Conservation (phyloP, 2,329 filamentous ascomycete genomes). For the Incumbomyces lentus region DNA sequence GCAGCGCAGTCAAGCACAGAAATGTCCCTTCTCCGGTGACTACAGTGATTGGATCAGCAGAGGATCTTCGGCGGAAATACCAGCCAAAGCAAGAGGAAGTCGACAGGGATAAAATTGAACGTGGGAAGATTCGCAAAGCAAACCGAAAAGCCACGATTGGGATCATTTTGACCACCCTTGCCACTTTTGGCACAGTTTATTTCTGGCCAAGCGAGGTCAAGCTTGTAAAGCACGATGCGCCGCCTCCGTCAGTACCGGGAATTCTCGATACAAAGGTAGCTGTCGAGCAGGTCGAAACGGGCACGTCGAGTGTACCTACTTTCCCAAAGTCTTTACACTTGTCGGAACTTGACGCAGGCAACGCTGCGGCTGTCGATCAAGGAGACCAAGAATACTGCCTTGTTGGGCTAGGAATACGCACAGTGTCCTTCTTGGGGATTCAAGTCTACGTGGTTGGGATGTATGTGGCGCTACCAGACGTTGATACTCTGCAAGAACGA, state of each 20-base stretch:
- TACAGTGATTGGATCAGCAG: slow-evolving; percentile 12
- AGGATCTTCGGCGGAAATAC: slow-evolving; percentile 16
- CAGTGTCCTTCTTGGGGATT: slow-evolving; percentile 79
- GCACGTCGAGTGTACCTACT: slow-evolving; percentile 65
- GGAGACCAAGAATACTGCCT: slow-evolving; percentile 67
- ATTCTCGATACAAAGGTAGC: slow-evolving; percentile 40
- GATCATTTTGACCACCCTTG: slow-evolving; percentile 29
- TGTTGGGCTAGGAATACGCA: slow-evolving; percentile 75
- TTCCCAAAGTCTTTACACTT: slow-evolving; percentile 67
- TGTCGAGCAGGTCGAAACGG: slow-evolving; percentile 66
- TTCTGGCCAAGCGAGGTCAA: slow-evolving; percentile 10
- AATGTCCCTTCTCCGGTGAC: slow-evolving; percentile 6
- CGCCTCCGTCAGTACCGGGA: slow-evolving; percentile 26
- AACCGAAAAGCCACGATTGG: slow-evolving; percentile 22
- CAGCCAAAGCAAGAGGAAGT: slow-evolving; percentile 8
- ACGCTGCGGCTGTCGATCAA: slow-evolving; percentile 28
- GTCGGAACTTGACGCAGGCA: slow-evolving; percentile 31
- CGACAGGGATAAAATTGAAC: slow-evolving; percentile 11
- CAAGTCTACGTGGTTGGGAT: slow-evolving; percentile 92
- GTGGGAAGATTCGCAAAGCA: slow-evolving; percentile 12
- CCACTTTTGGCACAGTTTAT: slow-evolving; percentile 31
- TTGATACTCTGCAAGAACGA: slow-evolving; percentile 66
- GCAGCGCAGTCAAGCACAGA: slow-evolving; percentile 7
- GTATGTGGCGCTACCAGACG: slow-evolving; percentile 76
- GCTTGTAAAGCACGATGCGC: slow-evolving; percentile 31